These are phyloP conservation scores for Cornus controversa DNA, from an alignment of 148 eudicot species.

Conservation along the genomic window DNA sequence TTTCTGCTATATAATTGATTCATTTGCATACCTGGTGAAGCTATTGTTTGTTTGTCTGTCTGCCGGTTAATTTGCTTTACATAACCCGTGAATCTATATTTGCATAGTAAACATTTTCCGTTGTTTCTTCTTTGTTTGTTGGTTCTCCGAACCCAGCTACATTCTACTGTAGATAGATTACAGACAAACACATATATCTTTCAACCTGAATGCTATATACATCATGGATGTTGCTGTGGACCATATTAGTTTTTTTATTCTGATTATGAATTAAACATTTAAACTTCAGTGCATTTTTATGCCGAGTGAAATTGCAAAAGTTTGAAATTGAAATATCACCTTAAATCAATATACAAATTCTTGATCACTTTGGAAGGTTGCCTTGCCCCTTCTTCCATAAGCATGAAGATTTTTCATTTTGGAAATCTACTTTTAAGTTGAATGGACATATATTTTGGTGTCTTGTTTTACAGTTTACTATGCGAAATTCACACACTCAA, in stretches of 20 bases:
- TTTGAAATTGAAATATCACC: neutral
- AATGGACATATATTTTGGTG: too few relatives aligned
- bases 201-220: too few relatives aligned
- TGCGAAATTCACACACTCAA: too few relatives aligned
- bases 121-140: neutral
- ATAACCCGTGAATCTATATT: neutral
- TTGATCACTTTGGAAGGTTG: too few relatives aligned
- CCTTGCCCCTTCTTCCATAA: too few relatives aligned
- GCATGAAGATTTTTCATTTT: too few relatives aligned
- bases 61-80: neutral
- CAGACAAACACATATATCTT: too few relatives aligned
- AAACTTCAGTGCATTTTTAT: neutral
- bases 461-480: too few relatives aligned
- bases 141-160: neutral
- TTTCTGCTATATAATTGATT: neutral
- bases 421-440: too few relatives aligned
- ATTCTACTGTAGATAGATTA: too few relatives aligned
- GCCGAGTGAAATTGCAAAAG: neutral
- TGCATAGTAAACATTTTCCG: neutral
- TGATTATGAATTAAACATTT: neutral
- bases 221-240: too few relatives aligned
- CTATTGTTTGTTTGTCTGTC: neutral
- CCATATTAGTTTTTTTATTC: too few relatives aligned
- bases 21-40: neutral
- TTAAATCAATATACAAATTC: neutral